Percentiles rank a stretch among this genome's conserved stretches.
phyloP scores from a whole-genome alignment of 331 rosid species.

The Malus hybrid region DNA sequence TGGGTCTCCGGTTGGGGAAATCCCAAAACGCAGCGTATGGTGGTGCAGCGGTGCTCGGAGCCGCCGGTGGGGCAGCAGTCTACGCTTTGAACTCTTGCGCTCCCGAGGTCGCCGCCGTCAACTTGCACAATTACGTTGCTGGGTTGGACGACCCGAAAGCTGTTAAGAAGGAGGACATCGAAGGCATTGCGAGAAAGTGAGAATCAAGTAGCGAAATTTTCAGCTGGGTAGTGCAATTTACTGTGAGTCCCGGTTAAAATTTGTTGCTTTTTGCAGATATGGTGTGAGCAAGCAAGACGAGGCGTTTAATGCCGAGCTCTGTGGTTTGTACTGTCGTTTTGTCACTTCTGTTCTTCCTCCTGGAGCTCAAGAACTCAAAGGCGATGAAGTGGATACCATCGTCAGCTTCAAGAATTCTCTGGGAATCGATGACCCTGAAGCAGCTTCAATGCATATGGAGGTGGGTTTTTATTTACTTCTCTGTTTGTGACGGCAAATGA shows the following conservation, averaged over 20 bases:
- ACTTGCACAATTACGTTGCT: slow-evolving; percentile 72
- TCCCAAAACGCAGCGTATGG: slow-evolving; percentile 57
- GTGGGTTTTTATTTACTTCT: slow-evolving; percentile 19
- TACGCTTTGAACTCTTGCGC: slow-evolving; percentile 66
- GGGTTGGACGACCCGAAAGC: slow-evolving; percentile 53
- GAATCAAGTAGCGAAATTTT: background rate
- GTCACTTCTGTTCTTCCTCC: slow-evolving; percentile 78
- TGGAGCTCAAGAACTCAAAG: slow-evolving; percentile 71
- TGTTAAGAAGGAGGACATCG: slow-evolving; percentile 72
- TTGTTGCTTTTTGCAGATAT: slow-evolving; percentile 35
- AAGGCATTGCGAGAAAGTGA: slow-evolving; percentile 66
- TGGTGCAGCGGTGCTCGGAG: slow-evolving; percentile 75
- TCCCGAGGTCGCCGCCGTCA: slow-evolving; percentile 85
- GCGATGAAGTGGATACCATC: slow-evolving; percentile 73
- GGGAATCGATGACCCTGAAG: slow-evolving; percentile 95
- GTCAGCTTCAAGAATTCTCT: slow-evolving; percentile 63
- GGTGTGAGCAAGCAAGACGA: slow-evolving; percentile 92
- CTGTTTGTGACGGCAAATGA: slow-evolving; percentile 8
- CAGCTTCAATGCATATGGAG: slow-evolving; percentile 97
- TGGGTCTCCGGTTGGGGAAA: slow-evolving; percentile 59
- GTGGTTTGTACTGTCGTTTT: slow-evolving; percentile 65
- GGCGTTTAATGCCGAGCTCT: slow-evolving; percentile 80
- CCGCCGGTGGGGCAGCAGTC: slow-evolving; percentile 63
- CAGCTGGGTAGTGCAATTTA: background rate
- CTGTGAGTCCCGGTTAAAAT: background rate